Base-by-base conservation (phyloP, 768 basidiomycete genomes). In the Leccinum subgranulosum region DNA sequence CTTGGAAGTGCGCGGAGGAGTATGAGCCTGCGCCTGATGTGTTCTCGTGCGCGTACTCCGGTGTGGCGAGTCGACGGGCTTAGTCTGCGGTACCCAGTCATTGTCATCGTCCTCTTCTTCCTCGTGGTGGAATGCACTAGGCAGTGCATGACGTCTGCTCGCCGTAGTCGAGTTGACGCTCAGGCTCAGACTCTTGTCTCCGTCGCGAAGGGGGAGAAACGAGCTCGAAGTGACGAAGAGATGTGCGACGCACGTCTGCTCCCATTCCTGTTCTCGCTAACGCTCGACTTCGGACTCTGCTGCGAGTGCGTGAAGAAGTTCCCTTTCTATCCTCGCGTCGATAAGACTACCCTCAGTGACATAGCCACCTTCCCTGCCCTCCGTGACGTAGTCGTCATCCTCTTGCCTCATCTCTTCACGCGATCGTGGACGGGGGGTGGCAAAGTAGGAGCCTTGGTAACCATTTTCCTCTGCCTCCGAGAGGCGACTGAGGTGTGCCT, bases 381-480 rank as follows among this genome's bases (percentile, higher is more conserved):
- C 66, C 4, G 63, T 68, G 41, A 69, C 57, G 43, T 63, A 68
- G 0, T 68, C 67, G 23, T 67, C 65, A 17, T 65, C 60, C 33
- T 63, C 60, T 0, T 17, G 58, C 33, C 66, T 58, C 15, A 58
- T 41, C 12, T 60, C 65, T 34, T 68, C 67, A 15, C 57, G 64
- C 27, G 66, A 61, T 0, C 58, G 60, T 17, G 58, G 67, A 29
- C 51, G 60, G 1, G 65, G 49, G 6, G 53, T 49, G 48, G 75
- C 71, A 72, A 95, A 96, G 68, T 95, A 96, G 1, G 87, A 81
- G 14, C 88, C 92, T 67, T 94, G 86, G 69, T 96, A 95, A 0
- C 92, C 92, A 51, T 88, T 81, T 66, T 95, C 94, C 68, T 98
- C 94, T 6, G 88, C 93, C 67, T 94, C 88, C 2, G 90, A 89